These are phyloP conservation scores for Penicillium subrubescens DNA, from an alignment of 495 filamentous ascomycete genomes.

Conservation along the genomic window DNA sequence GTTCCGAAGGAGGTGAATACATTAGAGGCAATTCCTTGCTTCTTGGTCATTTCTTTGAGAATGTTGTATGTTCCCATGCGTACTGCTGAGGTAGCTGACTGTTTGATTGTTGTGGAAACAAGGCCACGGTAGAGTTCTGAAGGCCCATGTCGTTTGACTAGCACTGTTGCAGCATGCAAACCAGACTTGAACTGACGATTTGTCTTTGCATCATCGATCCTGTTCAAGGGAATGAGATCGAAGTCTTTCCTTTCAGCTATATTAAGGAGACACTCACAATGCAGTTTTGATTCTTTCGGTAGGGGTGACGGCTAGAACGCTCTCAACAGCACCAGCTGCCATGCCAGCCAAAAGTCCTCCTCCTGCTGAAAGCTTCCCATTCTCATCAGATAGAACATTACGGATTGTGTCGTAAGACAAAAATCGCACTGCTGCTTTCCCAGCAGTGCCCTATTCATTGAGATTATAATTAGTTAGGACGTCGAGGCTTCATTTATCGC, in stretches of 20 bases:
- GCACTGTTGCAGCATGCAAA: slow-evolving; percentile 49
- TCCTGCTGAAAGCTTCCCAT: slow-evolving; percentile 54
- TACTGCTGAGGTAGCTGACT: slow-evolving; percentile 63
- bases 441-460: slow-evolving; percentile 49
- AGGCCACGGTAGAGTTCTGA: slow-evolving; percentile 62
- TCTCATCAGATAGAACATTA: slow-evolving; percentile 58
- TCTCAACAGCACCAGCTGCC: slow-evolving; percentile 61
- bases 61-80: slow-evolving; percentile 70
- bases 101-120: slow-evolving; percentile 66
- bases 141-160: slow-evolving; percentile 53
- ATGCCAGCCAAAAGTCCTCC: slow-evolving; percentile 64
- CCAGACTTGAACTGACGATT: slow-evolving; percentile 52
- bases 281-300: slow-evolving; percentile 71
- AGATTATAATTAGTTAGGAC: not conserved
- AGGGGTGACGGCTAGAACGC: slow-evolving; percentile 62
- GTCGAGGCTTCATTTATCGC: not conserved
- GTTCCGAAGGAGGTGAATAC: slow-evolving; percentile 60
- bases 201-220: slow-evolving; percentile 64
- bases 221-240: slow-evolving; percentile 8
- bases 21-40: slow-evolving; percentile 40
- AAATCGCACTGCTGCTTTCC: slow-evolving; percentile 68
- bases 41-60: slow-evolving; percentile 60
- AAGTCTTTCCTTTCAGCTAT: too few relatives aligned
- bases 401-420: slow-evolving; percentile 67
- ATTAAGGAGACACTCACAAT: slow-evolving; percentile 29